phyloP scores from a whole-genome alignment of 2,329 filamentous ascomycete genomes.

The Xenoacremonium recifei region DNA sequence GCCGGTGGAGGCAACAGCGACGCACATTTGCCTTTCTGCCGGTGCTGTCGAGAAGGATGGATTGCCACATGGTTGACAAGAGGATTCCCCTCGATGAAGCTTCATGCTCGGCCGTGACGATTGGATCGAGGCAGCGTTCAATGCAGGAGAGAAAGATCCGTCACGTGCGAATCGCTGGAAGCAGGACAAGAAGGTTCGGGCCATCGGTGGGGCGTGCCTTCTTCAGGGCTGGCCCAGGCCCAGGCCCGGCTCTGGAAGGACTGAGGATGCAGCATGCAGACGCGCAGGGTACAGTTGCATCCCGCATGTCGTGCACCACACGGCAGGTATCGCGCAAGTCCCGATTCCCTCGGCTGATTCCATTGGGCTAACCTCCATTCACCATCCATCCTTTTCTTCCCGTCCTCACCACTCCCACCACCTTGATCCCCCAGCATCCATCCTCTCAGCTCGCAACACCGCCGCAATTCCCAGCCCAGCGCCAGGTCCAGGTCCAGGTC shows the following conservation, averaged over 20 bases:
- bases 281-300: no score
- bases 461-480: slow-evolving; percentile 1
- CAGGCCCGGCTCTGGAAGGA: neutral
- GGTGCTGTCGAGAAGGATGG: neutral
- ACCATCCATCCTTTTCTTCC: no score
- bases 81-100: neutral
- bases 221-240: neutral
- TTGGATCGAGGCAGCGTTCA: neutral
- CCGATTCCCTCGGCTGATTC: neutral
- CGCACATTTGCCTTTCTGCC: neutral
- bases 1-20: neutral
- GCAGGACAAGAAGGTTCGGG: no score
- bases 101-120: neutral
- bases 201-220: slow-evolving; percentile 1
- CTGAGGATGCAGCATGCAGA: no score
- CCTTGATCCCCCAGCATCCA: no score
- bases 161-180: neutral
- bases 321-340: no score
- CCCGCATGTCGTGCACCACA: no score
- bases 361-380: no score
- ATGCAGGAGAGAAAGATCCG: neutral
- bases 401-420: no score
- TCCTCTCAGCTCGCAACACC: no score
- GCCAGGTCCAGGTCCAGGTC: neutral
- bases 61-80: neutral